Evolutionary conservation across 352 stramenopile species (phyloP).

Genomic region (Globisporangium middletonii): DNA sequence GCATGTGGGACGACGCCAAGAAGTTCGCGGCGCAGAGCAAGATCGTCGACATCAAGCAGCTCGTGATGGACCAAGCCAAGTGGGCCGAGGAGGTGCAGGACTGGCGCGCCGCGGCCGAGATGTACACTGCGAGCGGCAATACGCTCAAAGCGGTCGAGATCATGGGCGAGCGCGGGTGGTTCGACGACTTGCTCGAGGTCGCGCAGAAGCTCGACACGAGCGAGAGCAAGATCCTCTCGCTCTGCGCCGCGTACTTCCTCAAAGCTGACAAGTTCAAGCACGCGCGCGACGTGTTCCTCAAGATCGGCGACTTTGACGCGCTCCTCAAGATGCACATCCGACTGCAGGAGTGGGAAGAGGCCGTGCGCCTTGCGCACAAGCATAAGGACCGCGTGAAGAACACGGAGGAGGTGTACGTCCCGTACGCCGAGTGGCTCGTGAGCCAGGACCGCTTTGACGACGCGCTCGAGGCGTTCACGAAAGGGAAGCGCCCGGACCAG

Average conservation of each 20-base stretch:
- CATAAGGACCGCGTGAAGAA: conserved; percentile 74
- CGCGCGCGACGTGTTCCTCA: conserved; percentile 74
- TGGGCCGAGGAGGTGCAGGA: conserved; percentile 92
- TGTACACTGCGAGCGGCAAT: conserved; percentile 89
- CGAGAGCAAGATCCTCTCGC: conserved; percentile 37
- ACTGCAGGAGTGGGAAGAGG: conserved; percentile 90
- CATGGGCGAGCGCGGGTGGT: conserved; percentile 81
- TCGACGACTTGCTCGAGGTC: conserved; percentile 82
- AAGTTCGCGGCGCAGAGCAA: conserved; percentile 78
- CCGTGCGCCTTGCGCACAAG: conserved; percentile 84
- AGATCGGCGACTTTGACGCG: conserved; percentile 73
- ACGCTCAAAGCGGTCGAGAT: conserved; percentile 78
- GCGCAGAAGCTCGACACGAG: conserved; percentile 47
- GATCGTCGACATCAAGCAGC: conserved; percentile 81
- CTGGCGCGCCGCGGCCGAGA: conserved; percentile 87
- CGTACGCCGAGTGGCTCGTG: conserved; percentile 91
- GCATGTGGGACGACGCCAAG: conserved; percentile 94
- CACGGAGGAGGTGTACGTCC: conserved; percentile 87
- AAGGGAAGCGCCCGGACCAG: conserved; percentile 76
- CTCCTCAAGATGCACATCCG: conserved; percentile 90
- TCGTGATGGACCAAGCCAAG: conserved; percentile 88
- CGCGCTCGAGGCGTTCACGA: conserved; percentile 88
- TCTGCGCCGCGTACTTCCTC: conserved; percentile 61
- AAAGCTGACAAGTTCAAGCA: conserved; percentile 73
- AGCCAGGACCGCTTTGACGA: conserved; percentile 91